phyloP scores from a whole-genome alignment of 192 early-diverging fungal genomes.

The Backusella liffmaniae region DNA sequence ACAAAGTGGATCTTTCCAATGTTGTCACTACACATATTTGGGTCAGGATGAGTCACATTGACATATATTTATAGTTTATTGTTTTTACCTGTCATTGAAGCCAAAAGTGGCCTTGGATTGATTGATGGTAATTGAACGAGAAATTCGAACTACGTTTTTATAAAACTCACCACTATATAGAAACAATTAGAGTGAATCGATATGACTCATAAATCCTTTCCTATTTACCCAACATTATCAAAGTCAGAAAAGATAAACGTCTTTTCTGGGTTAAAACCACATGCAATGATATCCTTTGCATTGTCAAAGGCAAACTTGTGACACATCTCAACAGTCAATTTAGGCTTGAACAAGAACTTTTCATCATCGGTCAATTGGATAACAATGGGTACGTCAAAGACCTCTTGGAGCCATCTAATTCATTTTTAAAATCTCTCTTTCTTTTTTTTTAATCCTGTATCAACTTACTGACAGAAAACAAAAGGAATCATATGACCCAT shows the following conservation, averaged over 20 bases:
- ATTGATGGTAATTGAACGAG: conserved; percentile 82
- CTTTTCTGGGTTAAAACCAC: conserved; percentile 92
- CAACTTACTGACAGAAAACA: conserved; percentile 85
- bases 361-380: conserved; percentile 99
- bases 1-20: conserved; percentile 96
- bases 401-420: conserved; percentile 88
- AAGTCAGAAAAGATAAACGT: conserved; percentile 97
- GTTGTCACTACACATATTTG: conserved; percentile 55
- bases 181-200: background rate
- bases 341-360: conserved; percentile 95
- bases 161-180: conserved; percentile 82
- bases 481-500: conserved; percentile 97
- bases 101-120: conserved; percentile 89
- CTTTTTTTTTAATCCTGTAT: background rate
- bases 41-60: background rate
- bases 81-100: conserved; percentile 68
- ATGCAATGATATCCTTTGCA: conserved; percentile 92
- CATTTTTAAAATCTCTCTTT: background rate
- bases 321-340: conserved; percentile 80
- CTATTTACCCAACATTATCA: conserved; percentile 78
- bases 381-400: conserved; percentile 92
- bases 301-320: conserved; percentile 75
- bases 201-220: background rate
- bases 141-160: conserved; percentile 87
- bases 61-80: background rate